phyloP scores from a whole-genome alignment of 768 basidiomycete genomes.

The Botryobasidium botryosum region DNA sequence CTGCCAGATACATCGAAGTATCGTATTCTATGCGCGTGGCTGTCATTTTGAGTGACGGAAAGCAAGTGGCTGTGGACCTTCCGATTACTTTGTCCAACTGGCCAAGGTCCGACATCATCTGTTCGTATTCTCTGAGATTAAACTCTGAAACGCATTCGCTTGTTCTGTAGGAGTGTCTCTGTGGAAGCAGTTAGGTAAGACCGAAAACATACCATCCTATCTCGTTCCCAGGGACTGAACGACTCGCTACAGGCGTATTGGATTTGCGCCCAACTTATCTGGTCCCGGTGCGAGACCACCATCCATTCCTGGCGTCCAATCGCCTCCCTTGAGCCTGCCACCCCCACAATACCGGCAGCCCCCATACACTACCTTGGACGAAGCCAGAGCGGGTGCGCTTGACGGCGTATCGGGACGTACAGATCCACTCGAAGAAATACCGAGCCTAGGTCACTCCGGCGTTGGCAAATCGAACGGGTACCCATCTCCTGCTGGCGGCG shows the following conservation, averaged over 20 bases:
- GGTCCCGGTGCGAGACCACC: background rate
- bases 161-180: conserved; percentile 39
- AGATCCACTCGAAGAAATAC: no score
- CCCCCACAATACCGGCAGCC: background rate
- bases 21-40: conserved; percentile 62
- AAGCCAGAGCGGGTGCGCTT: background rate
- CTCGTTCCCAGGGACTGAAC: background rate
- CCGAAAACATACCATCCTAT: background rate
- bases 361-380: background rate
- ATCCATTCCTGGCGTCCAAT: background rate
- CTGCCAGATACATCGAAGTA: conserved; percentile 56
- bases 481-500: background rate
- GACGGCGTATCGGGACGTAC: no score
- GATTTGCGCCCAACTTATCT: conserved; percentile 1
- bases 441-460: no score
- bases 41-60: conserved; percentile 54
- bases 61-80: conserved; percentile 50
- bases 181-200: conserved; percentile 44
- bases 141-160: background rate
- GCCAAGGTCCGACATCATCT: conserved; percentile 51
- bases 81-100: conserved; percentile 75
- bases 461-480: no score
- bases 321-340: background rate
- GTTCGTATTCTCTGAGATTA: background rate
- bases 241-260: conserved; percentile 28